Evolutionary conservation across 1,139 yeast species (phyloP).

Genomic region (Saccharomyces hybrid): DNA sequence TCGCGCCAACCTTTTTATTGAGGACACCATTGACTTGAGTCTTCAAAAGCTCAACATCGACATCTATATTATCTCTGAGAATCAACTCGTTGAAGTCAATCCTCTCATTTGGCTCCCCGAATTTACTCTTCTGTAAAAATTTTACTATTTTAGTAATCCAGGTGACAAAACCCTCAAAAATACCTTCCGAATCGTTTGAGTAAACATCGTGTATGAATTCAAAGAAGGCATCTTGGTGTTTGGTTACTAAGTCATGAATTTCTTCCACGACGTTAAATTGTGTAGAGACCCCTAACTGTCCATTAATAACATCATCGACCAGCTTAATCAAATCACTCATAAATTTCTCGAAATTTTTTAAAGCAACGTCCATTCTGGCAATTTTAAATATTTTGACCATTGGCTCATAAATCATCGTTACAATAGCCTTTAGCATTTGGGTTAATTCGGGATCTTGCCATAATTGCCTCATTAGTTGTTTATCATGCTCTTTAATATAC

Average conservation of each 20-base stretch:
- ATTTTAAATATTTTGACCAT: constrained; percentile 66
- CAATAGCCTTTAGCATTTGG: constrained; percentile 57
- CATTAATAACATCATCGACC: constrained; percentile 40
- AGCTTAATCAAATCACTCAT: constrained; percentile 60
- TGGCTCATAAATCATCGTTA: constrained; percentile 79
- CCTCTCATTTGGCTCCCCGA: constrained; percentile 30
- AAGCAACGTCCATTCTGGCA: constrained; percentile 69
- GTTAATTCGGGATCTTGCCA: constrained; percentile 85
- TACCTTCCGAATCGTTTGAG: constrained; percentile 57
- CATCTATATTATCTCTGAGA: constrained; percentile 16
- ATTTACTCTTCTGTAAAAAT: constrained; percentile 51
- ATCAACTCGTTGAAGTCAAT: constrained; percentile 37
- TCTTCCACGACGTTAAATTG: constrained; percentile 51
- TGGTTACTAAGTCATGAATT: constrained; percentile 55
- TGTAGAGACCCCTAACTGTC: constrained; percentile 34
- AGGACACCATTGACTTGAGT: constrained; percentile 42
- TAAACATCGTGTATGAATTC: constrained; percentile 72
- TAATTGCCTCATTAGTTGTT: constrained; percentile 60
- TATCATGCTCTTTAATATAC: constrained; percentile 64
- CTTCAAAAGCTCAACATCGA: constrained; percentile 35
- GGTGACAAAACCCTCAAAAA: constrained; percentile 60
- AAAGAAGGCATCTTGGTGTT: constrained; percentile 66
- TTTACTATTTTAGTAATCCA: constrained; percentile 66
- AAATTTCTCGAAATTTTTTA: constrained; percentile 65
- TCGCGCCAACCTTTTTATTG: constrained; percentile 38